Conservation (phyloP, 2,329 filamentous ascomycete species). For the Trichoderma sp. region DNA sequence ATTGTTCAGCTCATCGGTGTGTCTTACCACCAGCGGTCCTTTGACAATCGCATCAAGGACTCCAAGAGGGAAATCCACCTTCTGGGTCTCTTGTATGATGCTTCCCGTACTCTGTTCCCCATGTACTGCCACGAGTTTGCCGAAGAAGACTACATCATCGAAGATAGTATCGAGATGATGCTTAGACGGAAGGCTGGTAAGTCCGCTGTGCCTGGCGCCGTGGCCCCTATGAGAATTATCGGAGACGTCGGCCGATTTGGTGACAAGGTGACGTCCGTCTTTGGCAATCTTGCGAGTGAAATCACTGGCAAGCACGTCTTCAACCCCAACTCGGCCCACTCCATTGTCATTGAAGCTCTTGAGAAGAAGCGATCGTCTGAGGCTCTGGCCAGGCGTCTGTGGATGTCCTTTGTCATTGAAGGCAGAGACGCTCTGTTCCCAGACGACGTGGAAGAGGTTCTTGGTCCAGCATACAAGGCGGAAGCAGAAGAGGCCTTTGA, state of each 20-base stretch:
- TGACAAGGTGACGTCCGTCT: conserved; percentile 88
- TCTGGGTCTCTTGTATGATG: conserved; percentile 82
- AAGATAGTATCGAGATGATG: conserved; percentile 73
- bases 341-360: conserved; percentile 82
- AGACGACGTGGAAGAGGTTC: conserved; percentile 84
- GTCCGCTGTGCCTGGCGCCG: conserved; percentile 54
- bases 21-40: conserved; percentile 81
- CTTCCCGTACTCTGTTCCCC: conserved; percentile 83
- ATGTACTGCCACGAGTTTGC: conserved; percentile 88
- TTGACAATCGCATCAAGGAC: conserved; percentile 77
- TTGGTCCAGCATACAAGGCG: conserved; percentile 67
- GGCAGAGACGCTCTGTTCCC: conserved; percentile 73
- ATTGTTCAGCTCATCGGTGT: conserved; percentile 81
- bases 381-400: conserved; percentile 88
- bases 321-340: conserved; percentile 86
- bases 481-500: conserved; percentile 86
- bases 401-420: conserved; percentile 97
- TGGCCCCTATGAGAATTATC: conserved; percentile 76
- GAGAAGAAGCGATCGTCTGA: conserved; percentile 82
- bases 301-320: conserved; percentile 95
- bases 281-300: conserved; percentile 90
- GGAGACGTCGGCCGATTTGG: conserved; percentile 76
- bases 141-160: conserved; percentile 90
- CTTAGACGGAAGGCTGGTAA: conserved; percentile 51
- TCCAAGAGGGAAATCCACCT: conserved; percentile 85